Evolutionary conservation across 2,329 filamentous ascomycete species (phyloP).

Genomic region (Sclerotiophoma versabilis): DNA sequence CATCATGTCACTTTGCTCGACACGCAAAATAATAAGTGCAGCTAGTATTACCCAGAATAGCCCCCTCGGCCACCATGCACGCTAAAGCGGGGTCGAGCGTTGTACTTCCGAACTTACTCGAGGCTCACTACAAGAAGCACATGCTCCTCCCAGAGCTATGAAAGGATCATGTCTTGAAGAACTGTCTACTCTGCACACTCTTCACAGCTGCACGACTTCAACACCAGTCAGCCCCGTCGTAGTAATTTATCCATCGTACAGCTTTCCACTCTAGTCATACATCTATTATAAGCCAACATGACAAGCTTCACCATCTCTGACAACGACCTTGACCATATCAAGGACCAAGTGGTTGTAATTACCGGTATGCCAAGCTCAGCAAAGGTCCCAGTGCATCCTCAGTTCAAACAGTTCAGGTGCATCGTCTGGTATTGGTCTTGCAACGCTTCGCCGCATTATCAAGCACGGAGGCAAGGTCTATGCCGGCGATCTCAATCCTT

Average conservation of each 20-base stretch:
- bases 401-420: constrained; percentile 51
- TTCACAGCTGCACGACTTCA: too few relatives aligned
- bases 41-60: neutral
- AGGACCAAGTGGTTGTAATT: constrained; percentile 61
- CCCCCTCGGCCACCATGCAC: constrained; percentile 2
- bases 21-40: neutral
- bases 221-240: too few relatives aligned
- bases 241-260: too few relatives aligned
- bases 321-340: constrained; percentile 52
- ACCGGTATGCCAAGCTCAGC: constrained; percentile 51
- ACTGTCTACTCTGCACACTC: too few relatives aligned
- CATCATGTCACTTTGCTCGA: neutral
- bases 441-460: constrained; percentile 61
- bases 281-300: constrained; percentile 18
- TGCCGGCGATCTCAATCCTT: constrained; percentile 60
- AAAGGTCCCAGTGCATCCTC: neutral
- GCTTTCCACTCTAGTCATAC: neutral
- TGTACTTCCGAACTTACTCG: constrained; percentile 6
- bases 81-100: constrained; percentile 14
- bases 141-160: neutral
- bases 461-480: constrained; percentile 63
- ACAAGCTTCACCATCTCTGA: constrained; percentile 56
- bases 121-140: neutral
- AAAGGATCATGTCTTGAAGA: neutral
- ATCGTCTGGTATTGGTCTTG: constrained; percentile 67